Evolutionary conservation across 1,284 basidiomycete genomes (phyloP).

Genomic region (Rhizoctonia solani): DNA sequence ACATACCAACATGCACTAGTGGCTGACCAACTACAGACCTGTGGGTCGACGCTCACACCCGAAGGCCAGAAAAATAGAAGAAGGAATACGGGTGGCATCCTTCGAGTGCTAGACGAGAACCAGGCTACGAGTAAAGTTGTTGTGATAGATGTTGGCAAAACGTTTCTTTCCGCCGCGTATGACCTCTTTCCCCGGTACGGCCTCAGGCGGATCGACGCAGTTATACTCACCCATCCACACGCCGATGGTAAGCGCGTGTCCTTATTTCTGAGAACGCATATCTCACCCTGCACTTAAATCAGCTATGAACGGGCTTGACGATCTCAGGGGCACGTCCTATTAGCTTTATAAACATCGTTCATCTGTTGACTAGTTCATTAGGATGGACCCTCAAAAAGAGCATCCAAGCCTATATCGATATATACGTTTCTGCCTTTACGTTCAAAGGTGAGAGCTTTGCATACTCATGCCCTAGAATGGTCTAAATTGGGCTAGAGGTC

Average conservation of each 20-base stretch:
- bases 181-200: constrained; percentile 64
- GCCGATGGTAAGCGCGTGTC: constrained; percentile 62
- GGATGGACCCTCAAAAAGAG: constrained; percentile 71
- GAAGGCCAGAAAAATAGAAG: constrained; percentile 75
- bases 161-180: constrained; percentile 68
- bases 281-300: constrained; percentile 10
- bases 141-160: constrained; percentile 81
- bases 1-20: background rate
- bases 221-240: constrained; percentile 78
- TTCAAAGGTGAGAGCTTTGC: constrained; percentile 46
- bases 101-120: constrained; percentile 54
- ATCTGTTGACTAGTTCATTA: constrained; percentile 42
- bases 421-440: constrained; percentile 69
- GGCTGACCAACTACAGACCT: constrained; percentile 49
- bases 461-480: background rate
- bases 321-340: constrained; percentile 63
- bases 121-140: constrained; percentile 53
- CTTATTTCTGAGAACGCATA: background rate
- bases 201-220: constrained; percentile 72
- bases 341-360: background rate
- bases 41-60: constrained; percentile 63
- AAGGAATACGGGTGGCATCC: constrained; percentile 71
- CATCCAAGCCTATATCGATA: constrained; percentile 72
- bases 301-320: constrained; percentile 85
- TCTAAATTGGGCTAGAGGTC: constrained; percentile 51